Evolutionary conservation across 768 basidiomycete genomes (phyloP), one percentile per base, ranked within the genome.

Genomic region (Russula griseocarnosa): DNA sequence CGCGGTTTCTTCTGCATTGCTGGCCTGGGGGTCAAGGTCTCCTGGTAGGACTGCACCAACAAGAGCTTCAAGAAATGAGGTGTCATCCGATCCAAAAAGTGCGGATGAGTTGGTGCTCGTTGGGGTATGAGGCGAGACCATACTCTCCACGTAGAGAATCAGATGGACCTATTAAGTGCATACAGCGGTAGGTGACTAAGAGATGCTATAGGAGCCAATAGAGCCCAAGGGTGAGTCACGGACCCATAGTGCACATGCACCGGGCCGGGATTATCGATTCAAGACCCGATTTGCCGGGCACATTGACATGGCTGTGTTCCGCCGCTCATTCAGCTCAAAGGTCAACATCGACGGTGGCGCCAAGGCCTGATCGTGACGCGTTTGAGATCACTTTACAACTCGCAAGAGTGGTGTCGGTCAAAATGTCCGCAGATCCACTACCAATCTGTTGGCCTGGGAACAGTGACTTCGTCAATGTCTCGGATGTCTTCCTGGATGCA

Each of bases 401-500:
- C 13, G 49, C 49, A 26, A 57, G 49, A 40, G 36, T 44, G 24
- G 20, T 36, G n/a, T 13, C n/a, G 28, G 46, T n/a, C 52, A 55
- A 42, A 5, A 65, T 65, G 64, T 56, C 55, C 3, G 28, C 38
- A 30, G 47, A 65, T 13, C 5, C 32, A 18, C 9, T 18, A 44
- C 46, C 58, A 18, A 16, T 46, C 22, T 38, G 47, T 38, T 46
- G 26, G 38, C 87, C 89, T 49, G 88, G 85, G 34, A 83, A 81
- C 7, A 78, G 83, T 68, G 75, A 78, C 65, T 90, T 88, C 63
- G 72, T 78, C 42, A 87, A 92, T 74, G 83, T 89, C 38, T 86
- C 84, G 5, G 74, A 74, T 47, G 61, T 86, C 64, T 86, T 93
- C 65, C 71, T 71, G 13, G 75, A 81, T n/a, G 90, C 86, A 14